A percentile compares a stretch with the other conserved stretches of the same genome.
These are phyloP conservation scores for Pseudohyphozyma bogoriensis DNA, from an alignment of 768 basidiomycete genomes.

Conservation along the genomic window DNA sequence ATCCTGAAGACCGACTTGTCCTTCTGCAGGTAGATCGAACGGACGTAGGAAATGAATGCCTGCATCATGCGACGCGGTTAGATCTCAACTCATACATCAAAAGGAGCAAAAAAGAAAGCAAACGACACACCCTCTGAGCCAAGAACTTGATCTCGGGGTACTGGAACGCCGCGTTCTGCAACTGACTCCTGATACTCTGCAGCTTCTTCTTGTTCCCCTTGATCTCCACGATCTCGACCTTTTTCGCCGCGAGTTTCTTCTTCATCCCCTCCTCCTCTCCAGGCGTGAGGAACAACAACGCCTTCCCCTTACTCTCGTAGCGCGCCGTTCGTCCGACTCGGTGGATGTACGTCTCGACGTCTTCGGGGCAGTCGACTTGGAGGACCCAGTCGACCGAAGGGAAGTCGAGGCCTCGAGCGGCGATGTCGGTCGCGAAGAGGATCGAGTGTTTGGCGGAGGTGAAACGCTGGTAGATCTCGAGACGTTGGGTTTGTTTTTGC, in stretches of 20 bases:
- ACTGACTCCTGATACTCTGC: constrained; percentile 62
- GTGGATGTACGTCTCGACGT: constrained; percentile 95
- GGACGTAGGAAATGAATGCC: constrained; percentile 93
- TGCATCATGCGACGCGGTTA: constrained; percentile 38
- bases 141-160: constrained; percentile 96
- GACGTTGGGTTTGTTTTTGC: constrained; percentile 82
- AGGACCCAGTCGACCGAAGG: constrained; percentile 94
- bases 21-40: constrained; percentile 83
- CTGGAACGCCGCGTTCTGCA: constrained; percentile 87
- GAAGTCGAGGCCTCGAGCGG: constrained; percentile 91
- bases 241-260: constrained; percentile 58
- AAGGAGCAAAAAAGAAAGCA: not conserved
- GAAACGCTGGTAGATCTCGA: constrained; percentile 75
- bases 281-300: constrained; percentile 68
- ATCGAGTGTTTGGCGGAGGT: constrained; percentile 69
- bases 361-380: constrained; percentile 91
- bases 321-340: constrained; percentile 90
- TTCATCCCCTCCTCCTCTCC: constrained; percentile 91
- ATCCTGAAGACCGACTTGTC: constrained; percentile 89
- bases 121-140: constrained; percentile 65
- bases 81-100: too few species aligned
- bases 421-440: constrained; percentile 90
- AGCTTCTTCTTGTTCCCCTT: constrained; percentile 83
- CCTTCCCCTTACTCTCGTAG: constrained; percentile 82
- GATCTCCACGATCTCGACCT: constrained; percentile 57